These are phyloP conservation scores for Peronospora farinosa DNA, from an alignment of 352 stramenopile species.

Conservation along the genomic window DNA sequence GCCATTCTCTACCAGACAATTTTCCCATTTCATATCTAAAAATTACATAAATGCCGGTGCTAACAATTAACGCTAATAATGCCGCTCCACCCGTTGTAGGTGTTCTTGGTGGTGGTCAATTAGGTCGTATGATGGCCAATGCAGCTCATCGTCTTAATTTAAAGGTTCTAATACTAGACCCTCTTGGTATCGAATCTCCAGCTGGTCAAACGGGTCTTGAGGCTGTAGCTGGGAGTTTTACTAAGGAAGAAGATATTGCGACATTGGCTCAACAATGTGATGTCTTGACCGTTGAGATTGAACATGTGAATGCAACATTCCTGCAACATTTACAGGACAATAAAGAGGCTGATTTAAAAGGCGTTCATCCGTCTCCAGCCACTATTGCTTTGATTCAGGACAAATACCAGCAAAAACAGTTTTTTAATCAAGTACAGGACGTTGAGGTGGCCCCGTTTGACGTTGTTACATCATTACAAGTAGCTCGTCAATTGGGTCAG, in stretches of 20 bases:
- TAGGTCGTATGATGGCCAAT: conserved; percentile 98
- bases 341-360: conserved; percentile 39
- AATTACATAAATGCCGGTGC: conserved; percentile 35
- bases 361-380: conserved; percentile 76
- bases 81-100: conserved; percentile 67
- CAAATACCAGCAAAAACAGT: conserved; percentile 95
- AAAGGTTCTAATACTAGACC: conserved; percentile 91
- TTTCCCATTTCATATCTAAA: no score
- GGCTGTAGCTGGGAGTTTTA: conserved; percentile 79
- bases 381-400: conserved; percentile 96
- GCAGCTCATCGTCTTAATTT: conserved; percentile 92
- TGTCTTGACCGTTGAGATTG: conserved; percentile 97
- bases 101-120: conserved; percentile 93
- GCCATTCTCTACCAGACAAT: no score
- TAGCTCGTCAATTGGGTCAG: conserved; percentile 39
- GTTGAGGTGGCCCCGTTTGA: conserved; percentile 56
- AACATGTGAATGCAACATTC: conserved; percentile 94
- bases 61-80: conserved; percentile 34
- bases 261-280: conserved; percentile 81
- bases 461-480: conserved; percentile 37
- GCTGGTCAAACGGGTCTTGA: conserved; percentile 64
- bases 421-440: conserved; percentile 42
- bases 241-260: conserved; percentile 54
- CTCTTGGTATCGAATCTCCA: conserved; percentile 60
- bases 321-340: conserved; percentile 83